Base-by-base conservation (phyloP, 2,329 filamentous ascomycete genomes). In the Penicillium glabrum region DNA sequence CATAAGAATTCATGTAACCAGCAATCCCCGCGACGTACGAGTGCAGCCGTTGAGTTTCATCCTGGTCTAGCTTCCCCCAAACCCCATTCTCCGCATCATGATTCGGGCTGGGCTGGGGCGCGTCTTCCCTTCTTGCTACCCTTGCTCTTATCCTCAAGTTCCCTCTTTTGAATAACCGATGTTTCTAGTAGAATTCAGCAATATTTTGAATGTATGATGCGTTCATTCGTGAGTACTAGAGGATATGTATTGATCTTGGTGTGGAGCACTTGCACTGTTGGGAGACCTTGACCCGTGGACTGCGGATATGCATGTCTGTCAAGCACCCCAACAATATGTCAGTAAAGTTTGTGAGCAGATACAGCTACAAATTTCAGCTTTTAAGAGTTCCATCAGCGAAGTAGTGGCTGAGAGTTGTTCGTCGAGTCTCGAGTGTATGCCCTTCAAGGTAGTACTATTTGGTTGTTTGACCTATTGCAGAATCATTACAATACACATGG, bases 1-100 rank as follows among this genome's bases (percentile, higher is more conserved):
- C 43, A 58, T 59, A 57, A 48, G 52, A 53, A 46, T 1, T 41
- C 2, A 61, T 58, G 45, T 21, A 39, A 49, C 46, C 27, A 39
- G 23, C 21, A 37, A 24, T 35, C 50, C 54, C 44, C 29, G 53
- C 55, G 53, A 58, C n/a, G 39, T 41, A 23, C 19, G 11, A 41
- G 39, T 41, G 39, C 39, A 54, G 52, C 59, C 63, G 58, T 66
- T 65, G 59, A 51, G 61, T 66, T 65, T 65, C 57, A 61, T 59
- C 59, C 53, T 45, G 54, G 61, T 56, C 59, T 46, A 60, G 45
- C 27, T 51, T 51, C 39, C 45, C 47, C 52, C n/a, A 41, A 41
- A 24, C 33, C 33, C 51, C 50, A 59, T 55, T 62, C 63, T 61
- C 60, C 61, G 58, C 61, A 64, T 66, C 56, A 33, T 44, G 31